Percentiles rank a stretch among this genome's conserved stretches.
These are phyloP conservation scores for Microbotryum scabiosae DNA, from an alignment of 1,284 basidiomycete genomes.

Conservation along the genomic window DNA sequence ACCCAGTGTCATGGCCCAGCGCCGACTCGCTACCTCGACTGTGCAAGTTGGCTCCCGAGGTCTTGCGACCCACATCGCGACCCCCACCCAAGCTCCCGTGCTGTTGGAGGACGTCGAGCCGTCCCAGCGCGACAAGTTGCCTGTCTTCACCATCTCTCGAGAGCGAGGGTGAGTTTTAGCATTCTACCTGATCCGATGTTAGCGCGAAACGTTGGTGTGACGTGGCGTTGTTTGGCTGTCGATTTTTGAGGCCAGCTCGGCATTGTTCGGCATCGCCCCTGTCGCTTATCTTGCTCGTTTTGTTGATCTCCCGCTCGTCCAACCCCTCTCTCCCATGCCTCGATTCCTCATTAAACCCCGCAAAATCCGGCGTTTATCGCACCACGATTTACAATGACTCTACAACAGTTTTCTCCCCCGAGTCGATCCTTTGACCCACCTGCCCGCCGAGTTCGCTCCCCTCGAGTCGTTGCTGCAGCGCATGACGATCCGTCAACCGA, in stretches of 20 bases:
- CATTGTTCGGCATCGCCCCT: background rate
- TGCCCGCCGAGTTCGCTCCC: slow-evolving; percentile 30
- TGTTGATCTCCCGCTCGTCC: too few relatives aligned
- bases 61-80: background rate
- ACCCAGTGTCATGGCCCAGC: too few relatives aligned
- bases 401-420: slow-evolving; percentile 8
- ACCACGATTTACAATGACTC: background rate
- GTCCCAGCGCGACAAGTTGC: background rate
- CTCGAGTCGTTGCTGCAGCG: slow-evolving; percentile 34
- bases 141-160: slow-evolving; percentile 3
- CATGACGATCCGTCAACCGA: slow-evolving; percentile 37
- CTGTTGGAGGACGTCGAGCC: slow-evolving; percentile 1
- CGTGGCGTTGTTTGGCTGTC: background rate
- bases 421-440: slow-evolving; percentile 31
- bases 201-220: background rate
- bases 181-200: background rate
- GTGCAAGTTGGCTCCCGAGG: background rate
- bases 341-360: background rate
- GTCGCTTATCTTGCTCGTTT: background rate
- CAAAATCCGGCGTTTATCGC: too few relatives aligned
- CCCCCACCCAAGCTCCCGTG: background rate
- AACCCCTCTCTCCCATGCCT: background rate
- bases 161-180: background rate
- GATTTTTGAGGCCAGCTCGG: background rate
- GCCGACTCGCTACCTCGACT: too few relatives aligned